Conservation (phyloP, 345 rosid genomes). For the Eucalyptus regnans region DNA sequence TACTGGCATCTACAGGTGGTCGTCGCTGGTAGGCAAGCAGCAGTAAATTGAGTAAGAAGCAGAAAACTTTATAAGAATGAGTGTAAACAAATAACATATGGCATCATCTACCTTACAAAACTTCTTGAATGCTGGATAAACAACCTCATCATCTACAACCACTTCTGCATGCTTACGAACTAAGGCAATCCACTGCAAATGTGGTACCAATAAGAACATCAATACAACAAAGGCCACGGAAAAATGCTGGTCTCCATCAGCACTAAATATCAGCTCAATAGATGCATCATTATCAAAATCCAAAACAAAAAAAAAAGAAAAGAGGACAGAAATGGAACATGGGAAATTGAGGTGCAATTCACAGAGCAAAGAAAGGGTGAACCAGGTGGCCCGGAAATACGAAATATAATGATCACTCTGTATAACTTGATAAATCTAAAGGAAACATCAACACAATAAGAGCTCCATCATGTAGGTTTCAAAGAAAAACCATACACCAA, state of each 20-base stretch:
- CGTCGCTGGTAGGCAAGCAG: constrained; percentile 37
- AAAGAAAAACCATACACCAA: neutral
- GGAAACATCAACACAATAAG: neutral
- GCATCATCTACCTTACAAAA: constrained; percentile 56
- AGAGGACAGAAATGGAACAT: neutral
- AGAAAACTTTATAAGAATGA: neutral
- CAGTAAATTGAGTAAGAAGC: neutral
- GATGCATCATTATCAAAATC: neutral
- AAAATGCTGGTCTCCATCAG: neutral
- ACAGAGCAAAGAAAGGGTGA: neutral
- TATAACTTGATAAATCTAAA: neutral
- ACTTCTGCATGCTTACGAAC: constrained; percentile 70
- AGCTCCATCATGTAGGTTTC: neutral
- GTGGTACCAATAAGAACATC: neutral
- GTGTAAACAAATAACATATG: neutral
- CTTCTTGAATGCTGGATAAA: constrained; percentile 57
- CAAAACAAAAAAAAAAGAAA: neutral
- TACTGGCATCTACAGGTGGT: constrained; percentile 43
- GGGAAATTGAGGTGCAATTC: neutral
- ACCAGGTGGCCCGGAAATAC: neutral
- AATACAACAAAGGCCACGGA: neutral
- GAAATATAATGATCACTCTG: neutral
- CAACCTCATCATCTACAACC: constrained; percentile 54
- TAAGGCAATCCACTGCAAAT: constrained; percentile 73
- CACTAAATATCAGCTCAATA: neutral